Evolutionary conservation across 495 filamentous ascomycete species (phyloP).

Genomic region (Thozetella sp.): DNA sequence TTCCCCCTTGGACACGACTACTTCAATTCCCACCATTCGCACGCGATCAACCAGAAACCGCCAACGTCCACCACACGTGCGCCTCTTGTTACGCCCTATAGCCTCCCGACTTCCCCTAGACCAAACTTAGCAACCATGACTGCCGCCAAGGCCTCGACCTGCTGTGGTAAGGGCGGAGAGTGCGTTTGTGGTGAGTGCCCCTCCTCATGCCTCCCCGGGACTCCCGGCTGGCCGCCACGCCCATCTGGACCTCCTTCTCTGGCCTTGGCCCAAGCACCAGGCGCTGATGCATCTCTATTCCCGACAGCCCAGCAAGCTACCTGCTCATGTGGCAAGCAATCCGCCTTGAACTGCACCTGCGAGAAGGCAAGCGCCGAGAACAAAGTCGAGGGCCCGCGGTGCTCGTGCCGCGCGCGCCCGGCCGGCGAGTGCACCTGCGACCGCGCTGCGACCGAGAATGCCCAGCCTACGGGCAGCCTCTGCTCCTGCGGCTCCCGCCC

Average conservation of each 20-base stretch:
- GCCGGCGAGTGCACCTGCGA: slow-evolving; percentile 84
- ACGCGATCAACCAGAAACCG: too few species aligned
- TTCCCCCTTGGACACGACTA: not conserved
- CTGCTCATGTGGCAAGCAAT: slow-evolving; percentile 89
- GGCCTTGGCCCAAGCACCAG: not conserved
- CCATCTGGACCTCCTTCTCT: not conserved
- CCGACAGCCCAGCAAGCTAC: slow-evolving; percentile 53
- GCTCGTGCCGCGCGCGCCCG: slow-evolving; percentile 78
- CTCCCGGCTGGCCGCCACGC: not conserved
- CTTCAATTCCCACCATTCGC: not conserved
- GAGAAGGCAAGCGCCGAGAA: slow-evolving; percentile 80
- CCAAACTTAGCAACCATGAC: slow-evolving; percentile 16
- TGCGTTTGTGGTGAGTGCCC: slow-evolving; percentile 50
- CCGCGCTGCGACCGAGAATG: slow-evolving; percentile 73
- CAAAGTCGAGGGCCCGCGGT: slow-evolving; percentile 67
- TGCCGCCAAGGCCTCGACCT: slow-evolving; percentile 37
- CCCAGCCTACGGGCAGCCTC: slow-evolving; percentile 43
- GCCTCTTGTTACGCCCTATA: not conserved
- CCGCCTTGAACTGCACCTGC: slow-evolving; percentile 85
- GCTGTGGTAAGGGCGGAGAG: slow-evolving; percentile 51
- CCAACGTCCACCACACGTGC: too few species aligned
- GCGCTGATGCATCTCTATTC: not conserved
- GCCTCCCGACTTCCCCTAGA: slow-evolving; percentile 3
- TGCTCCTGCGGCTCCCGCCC: slow-evolving; percentile 81
- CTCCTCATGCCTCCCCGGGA: not conserved